phyloP scores from a whole-genome alignment of 163 green algal genomes.

The Coccomyxa subellipsoidea region DNA sequence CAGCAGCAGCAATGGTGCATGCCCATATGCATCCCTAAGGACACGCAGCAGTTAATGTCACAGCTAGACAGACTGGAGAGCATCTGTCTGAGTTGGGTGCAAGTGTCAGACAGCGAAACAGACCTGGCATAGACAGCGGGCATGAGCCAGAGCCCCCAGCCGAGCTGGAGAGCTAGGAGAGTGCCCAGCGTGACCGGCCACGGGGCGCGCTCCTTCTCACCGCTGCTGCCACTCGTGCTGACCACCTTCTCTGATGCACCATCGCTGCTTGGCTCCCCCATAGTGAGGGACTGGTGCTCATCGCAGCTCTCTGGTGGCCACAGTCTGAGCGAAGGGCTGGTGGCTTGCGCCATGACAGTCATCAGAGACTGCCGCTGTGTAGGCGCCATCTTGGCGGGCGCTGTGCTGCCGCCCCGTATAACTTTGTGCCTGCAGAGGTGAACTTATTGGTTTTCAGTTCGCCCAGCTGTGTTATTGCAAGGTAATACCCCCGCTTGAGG shows the following conservation, averaged over 20 bases:
- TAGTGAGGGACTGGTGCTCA: background rate
- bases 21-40: too few relatives aligned
- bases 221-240: background rate
- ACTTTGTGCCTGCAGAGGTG: background rate
- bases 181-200: constrained; percentile 19
- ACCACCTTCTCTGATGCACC: background rate
- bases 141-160: constrained; percentile 55
- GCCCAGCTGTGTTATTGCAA: too few relatives aligned
- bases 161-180: constrained; percentile 44
- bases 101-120: background rate
- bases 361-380: background rate
- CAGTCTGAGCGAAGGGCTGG: background rate
- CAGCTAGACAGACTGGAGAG: too few relatives aligned
- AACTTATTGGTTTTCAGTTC: background rate
- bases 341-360: background rate
- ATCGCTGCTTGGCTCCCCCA: background rate
- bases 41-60: too few relatives aligned
- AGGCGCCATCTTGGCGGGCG: background rate
- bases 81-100: too few relatives aligned
- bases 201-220: background rate
- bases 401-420: background rate
- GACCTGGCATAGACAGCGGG: constrained; percentile 33
- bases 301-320: background rate
- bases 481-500: too few relatives aligned
- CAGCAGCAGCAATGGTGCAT: too few relatives aligned